Evolutionary conservation across 768 basidiomycete genomes (phyloP).

Genomic region (Termitomyces sp.): DNA sequence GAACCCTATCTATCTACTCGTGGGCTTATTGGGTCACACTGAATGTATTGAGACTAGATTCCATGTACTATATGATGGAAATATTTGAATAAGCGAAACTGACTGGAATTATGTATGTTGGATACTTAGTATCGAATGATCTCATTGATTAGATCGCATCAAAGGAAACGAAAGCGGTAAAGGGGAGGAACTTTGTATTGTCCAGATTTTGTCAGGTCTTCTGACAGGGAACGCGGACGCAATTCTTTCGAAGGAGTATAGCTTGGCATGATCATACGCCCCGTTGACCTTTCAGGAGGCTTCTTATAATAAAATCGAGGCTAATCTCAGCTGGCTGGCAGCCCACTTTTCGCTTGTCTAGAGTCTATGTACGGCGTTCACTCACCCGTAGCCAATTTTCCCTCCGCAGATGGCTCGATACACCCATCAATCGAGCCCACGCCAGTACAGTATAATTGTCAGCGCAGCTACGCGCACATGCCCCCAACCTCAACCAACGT

Average conservation of each 20-base stretch:
- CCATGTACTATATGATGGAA: background rate
- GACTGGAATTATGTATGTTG: too few relatives aligned
- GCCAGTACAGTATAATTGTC: conserved; percentile 5
- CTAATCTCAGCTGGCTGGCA: conserved; percentile 7
- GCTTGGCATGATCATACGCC: conserved; percentile 11
- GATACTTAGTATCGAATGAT: too few relatives aligned
- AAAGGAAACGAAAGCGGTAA: background rate
- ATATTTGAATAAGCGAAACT: background rate
- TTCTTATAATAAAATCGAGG: conserved; percentile 10
- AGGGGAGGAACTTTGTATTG: conserved; percentile 1
- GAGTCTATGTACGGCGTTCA: conserved; percentile 7
- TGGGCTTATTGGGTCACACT: background rate
- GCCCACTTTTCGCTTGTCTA: conserved; percentile 2
- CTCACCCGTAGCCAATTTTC: background rate
- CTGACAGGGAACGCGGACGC: conserved; percentile 17
- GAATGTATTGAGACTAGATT: background rate
- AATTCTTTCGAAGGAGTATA: conserved; percentile 12
- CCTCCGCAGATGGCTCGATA: background rate
- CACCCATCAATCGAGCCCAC: conserved; percentile 1
- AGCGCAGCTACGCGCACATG: background rate
- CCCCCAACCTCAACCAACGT: conserved; percentile 2
- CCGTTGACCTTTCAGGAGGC: conserved; percentile 9
- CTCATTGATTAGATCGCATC: conserved; percentile 16
- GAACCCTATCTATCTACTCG: background rate
- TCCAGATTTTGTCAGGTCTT: conserved; percentile 17